Evolutionary conservation across 768 basidiomycete species (phyloP).

Genomic region (Suillus sp.): DNA sequence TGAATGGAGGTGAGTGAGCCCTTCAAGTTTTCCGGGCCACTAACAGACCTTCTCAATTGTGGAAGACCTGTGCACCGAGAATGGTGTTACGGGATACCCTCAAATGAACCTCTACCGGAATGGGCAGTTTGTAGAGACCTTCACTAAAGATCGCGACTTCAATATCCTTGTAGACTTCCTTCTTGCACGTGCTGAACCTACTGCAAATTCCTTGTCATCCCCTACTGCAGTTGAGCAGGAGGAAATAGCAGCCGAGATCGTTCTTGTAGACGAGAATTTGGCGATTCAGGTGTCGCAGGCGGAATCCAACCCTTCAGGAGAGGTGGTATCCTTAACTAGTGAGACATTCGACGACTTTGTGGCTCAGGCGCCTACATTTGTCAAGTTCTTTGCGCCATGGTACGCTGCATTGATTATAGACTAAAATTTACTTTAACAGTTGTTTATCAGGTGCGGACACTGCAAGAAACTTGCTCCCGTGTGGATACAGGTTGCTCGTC

Average conservation of each 20-base stretch:
- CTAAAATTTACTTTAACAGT: neutral
- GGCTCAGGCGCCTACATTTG: constrained; percentile 52
- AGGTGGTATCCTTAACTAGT: constrained; percentile 26
- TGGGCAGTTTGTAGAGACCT: constrained; percentile 62
- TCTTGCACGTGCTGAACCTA: constrained; percentile 40
- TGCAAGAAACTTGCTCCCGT: constrained; percentile 91
- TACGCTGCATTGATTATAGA: constrained; percentile 21
- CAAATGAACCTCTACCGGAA: constrained; percentile 72
- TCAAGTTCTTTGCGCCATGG: constrained; percentile 94
- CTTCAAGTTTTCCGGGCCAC: neutral
- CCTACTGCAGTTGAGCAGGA: constrained; percentile 15
- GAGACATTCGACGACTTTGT: constrained; percentile 44
- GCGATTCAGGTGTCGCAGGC: constrained; percentile 20
- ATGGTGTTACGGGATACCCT: constrained; percentile 73
- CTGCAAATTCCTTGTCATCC: constrained; percentile 15
- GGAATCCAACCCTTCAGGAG: constrained; percentile 28
- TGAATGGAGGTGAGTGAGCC: constrained; percentile 65
- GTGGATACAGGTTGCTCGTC: constrained; percentile 74
- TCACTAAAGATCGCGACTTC: constrained; percentile 53
- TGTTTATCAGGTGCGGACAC: constrained; percentile 73
- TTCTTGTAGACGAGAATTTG: constrained; percentile 13
- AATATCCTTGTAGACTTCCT: constrained; percentile 60
- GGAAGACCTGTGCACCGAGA: constrained; percentile 77
- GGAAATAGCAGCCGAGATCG: constrained; percentile 3
- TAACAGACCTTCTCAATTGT: neutral